Conservation (phyloP, 352 stramenopile genomes). For the Pythium pectinolyticum region DNA sequence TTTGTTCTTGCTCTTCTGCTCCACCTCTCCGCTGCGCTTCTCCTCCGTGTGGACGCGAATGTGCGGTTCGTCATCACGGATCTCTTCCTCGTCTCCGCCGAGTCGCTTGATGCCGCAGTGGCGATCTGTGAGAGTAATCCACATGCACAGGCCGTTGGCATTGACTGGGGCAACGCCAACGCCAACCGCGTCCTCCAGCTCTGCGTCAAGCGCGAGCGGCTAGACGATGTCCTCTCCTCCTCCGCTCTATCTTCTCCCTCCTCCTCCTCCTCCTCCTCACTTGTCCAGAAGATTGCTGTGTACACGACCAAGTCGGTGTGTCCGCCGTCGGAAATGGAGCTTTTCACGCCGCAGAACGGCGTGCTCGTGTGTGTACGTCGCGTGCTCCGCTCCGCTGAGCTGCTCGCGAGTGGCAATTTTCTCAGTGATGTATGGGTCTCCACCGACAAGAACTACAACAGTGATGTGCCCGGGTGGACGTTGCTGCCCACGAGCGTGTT, state of each 20-base stretch:
- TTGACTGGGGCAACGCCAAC: constrained; percentile 31
- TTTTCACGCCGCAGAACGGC: neutral
- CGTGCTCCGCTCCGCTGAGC: neutral
- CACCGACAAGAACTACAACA: constrained; percentile 47
- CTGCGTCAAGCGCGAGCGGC: constrained; percentile 18
- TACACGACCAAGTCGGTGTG: constrained; percentile 14
- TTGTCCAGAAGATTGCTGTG: constrained; percentile 20
- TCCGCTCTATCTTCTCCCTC: neutral
- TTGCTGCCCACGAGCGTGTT: constrained; percentile 5
- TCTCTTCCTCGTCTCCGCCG: constrained; percentile 14
- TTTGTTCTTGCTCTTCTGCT: no score
- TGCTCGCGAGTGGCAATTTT: constrained; percentile 30
- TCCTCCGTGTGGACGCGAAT: no score
- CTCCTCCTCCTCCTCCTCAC: constrained; percentile 4
- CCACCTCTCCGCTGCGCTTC: no score
- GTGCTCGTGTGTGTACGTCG: constrained; percentile 16
- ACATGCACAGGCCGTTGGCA: constrained; percentile 28
- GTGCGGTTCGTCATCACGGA: constrained; percentile 19
- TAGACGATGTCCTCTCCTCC: neutral
- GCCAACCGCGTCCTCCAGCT: constrained; percentile 21
- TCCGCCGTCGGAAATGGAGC: constrained; percentile 4
- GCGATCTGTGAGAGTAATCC: constrained; percentile 9
- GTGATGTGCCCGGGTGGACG: constrained; percentile 43
- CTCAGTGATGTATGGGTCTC: constrained; percentile 52
- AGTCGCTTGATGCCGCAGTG: constrained; percentile 4